Evolutionary conservation across 371 early-diverging fungal species (phyloP).

Genomic region (Lichtheimia corymbifera): DNA sequence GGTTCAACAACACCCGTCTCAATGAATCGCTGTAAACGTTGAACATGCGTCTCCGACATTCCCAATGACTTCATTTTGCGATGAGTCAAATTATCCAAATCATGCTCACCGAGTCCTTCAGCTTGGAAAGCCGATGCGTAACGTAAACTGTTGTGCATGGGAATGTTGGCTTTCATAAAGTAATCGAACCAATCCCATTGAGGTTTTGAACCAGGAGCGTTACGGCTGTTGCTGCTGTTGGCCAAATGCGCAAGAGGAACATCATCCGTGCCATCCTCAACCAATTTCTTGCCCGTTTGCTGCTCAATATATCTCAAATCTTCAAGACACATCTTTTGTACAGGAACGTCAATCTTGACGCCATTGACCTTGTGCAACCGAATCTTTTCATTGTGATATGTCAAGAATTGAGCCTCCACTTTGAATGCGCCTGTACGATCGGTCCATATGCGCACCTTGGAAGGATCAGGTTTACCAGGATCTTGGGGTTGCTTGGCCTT

Average conservation of each 20-base stretch:
- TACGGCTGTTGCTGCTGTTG: conserved; percentile 18
- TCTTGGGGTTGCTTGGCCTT: conserved; percentile 30
- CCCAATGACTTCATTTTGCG: conserved; percentile 75
- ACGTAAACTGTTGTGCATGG: conserved; percentile 67
- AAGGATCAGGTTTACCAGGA: conserved; percentile 49
- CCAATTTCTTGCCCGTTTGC: conserved; percentile 52
- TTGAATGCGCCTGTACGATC: conserved; percentile 91
- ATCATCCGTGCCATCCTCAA: conserved; percentile 42
- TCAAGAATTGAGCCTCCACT: conserved; percentile 88
- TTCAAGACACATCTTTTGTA: conserved; percentile 81
- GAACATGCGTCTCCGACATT: conserved; percentile 80
- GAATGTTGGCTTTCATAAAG: conserved; percentile 76
- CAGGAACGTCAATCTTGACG: conserved; percentile 90
- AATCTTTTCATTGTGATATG: conserved; percentile 77
- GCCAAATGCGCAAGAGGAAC: conserved; percentile 53
- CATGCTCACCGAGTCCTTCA: conserved; percentile 71
- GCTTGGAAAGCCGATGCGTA: conserved; percentile 83
- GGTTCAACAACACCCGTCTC: conserved; percentile 41
- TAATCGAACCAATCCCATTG: conserved; percentile 91
- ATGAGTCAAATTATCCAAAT: conserved; percentile 72
- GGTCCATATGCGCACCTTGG: conserved; percentile 86
- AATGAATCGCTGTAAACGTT: conserved; percentile 69
- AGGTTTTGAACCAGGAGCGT: conserved; percentile 13
- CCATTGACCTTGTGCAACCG: conserved; percentile 93
- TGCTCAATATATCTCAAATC: conserved; percentile 73